phyloP scores from a whole-genome alignment of 306 rosid species.

The Dalbergia cochinchinensis region DNA sequence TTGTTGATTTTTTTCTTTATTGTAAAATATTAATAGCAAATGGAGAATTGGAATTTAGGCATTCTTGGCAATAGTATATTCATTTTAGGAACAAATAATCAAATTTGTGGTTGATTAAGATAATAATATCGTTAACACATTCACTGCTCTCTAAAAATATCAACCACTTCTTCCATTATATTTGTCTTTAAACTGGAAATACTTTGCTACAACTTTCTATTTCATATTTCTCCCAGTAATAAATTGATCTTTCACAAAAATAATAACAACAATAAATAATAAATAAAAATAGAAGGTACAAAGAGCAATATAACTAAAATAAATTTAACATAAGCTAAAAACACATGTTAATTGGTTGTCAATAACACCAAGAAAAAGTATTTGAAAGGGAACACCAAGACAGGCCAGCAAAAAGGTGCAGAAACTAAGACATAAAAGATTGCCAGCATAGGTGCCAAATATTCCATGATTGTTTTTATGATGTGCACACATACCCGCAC shows the following conservation, averaged over 20 bases:
- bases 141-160: neutral
- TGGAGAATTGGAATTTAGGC: neutral
- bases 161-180: neutral
- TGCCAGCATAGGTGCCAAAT: slow-evolving; percentile 4
- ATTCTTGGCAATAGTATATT: neutral
- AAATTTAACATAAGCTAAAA: no score
- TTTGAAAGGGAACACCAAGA: neutral
- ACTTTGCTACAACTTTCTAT: neutral
- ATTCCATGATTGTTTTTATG: slow-evolving; percentile 1
- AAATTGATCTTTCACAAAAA: no score
- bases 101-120: neutral
- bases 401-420: neutral
- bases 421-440: slow-evolving; percentile 10
- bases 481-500: neutral
- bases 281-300: no score
- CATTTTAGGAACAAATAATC: neutral
- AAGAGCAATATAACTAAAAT: no score
- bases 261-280: no score
- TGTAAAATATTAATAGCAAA: neutral
- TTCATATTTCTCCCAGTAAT: no score
- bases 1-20: neutral
- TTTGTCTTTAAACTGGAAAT: neutral
- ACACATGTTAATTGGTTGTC: neutral
- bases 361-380: neutral
- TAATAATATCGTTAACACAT: neutral